phyloP scores from a whole-genome alignment of 2,329 filamentous ascomycete species.

The Ascochyta koolunga region DNA sequence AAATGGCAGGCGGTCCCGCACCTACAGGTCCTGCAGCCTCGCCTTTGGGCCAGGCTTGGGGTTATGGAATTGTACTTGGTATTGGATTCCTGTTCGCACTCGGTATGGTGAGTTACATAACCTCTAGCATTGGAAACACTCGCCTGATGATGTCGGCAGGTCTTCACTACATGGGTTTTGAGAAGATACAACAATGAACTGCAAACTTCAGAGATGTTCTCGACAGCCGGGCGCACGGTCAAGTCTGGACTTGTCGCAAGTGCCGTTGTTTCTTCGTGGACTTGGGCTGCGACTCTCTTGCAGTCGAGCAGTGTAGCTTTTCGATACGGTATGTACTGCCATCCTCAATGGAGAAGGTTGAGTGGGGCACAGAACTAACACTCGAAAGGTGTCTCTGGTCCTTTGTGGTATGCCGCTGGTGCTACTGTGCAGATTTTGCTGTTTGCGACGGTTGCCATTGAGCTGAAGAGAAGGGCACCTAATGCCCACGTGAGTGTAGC shows the following conservation, averaged over 20 bases:
- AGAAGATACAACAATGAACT: slow-evolving; percentile 41
- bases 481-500: slow-evolving; percentile 34
- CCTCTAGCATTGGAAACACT: neutral
- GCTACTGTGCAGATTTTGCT: slow-evolving; percentile 42
- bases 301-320: slow-evolving; percentile 42
- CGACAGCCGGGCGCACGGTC: slow-evolving; percentile 38
- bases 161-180: slow-evolving; percentile 39
- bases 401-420: slow-evolving; percentile 43
- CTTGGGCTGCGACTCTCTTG: slow-evolving; percentile 40
- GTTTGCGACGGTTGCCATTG: slow-evolving; percentile 40
- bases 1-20: slow-evolving; percentile 35
- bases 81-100: slow-evolving; percentile 39
- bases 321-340: slow-evolving; percentile 33
- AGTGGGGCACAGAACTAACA: neutral
- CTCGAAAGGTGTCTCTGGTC: slow-evolving; percentile 34
- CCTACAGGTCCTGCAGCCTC: slow-evolving; percentile 32
- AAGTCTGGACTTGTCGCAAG: slow-evolving; percentile 42
- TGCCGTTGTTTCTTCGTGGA: slow-evolving; percentile 39
- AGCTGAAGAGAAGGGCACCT: slow-evolving; percentile 42
- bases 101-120: slow-evolving; percentile 28
- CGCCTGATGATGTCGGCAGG: slow-evolving; percentile 12
- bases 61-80: slow-evolving; percentile 44
- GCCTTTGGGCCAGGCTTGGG: slow-evolving; percentile 37
- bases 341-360: too few species aligned
- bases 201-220: slow-evolving; percentile 42